These are phyloP conservation scores for Fraxinus latifolia DNA, from an alignment of 305 asterid genomes.

Conservation along the genomic window DNA sequence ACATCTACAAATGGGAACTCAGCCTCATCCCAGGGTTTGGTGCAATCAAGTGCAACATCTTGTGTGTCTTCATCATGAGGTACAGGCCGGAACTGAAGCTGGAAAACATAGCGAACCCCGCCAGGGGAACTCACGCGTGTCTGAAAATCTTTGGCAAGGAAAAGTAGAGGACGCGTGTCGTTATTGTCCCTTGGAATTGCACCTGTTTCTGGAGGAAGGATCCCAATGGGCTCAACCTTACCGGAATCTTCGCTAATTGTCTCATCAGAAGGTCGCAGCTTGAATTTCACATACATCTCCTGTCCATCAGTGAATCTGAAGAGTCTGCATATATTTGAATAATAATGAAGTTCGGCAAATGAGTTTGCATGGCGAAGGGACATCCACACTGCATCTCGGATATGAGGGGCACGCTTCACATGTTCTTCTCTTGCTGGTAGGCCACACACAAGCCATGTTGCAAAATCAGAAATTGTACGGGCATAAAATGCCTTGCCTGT, in stretches of 20 bases:
- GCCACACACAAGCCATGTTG: conserved; percentile 82
- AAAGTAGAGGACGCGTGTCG: conserved; percentile 68
- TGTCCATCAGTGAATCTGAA: conserved; percentile 67
- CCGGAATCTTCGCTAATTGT: conserved; percentile 59
- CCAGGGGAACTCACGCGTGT: conserved; percentile 53
- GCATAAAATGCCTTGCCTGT: conserved; percentile 85
- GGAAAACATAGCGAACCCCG: conserved; percentile 63
- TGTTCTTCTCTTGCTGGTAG: conserved; percentile 70
- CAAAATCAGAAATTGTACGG: conserved; percentile 68
- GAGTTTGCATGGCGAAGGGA: conserved; percentile 65
- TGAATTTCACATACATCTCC: conserved; percentile 79
- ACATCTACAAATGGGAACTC: conserved; percentile 60
- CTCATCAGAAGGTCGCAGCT: conserved; percentile 64
- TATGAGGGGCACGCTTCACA: conserved; percentile 62
- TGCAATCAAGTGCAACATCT: conserved; percentile 71
- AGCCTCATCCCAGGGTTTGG: conserved; percentile 70
- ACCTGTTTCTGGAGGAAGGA: conserved; percentile 91
- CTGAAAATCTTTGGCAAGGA: conserved; percentile 73
- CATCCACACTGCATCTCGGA: conserved; percentile 78
- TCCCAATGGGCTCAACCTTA: conserved; percentile 64
- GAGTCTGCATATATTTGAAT: conserved; percentile 80
- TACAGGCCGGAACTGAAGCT: conserved; percentile 58
- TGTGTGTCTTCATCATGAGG: conserved; percentile 48
- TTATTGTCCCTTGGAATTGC: conserved; percentile 63
- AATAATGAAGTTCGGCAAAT: conserved; percentile 60